phyloP scores from a whole-genome alignment of 257 asterid species.

The Ballota nigra region DNA sequence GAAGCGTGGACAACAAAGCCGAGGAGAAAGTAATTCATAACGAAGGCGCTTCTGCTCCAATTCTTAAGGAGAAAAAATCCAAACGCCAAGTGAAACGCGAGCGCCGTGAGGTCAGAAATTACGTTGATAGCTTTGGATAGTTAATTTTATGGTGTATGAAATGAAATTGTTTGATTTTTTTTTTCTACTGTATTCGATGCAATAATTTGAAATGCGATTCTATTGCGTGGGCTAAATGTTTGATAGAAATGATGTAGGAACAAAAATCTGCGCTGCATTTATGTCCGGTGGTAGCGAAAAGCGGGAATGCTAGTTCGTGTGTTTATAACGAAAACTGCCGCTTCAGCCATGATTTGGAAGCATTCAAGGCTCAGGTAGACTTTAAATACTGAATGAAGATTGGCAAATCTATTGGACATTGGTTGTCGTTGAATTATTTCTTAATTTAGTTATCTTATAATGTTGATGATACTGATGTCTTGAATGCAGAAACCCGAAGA shows the following conservation, averaged over 20 bases:
- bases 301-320: conserved; percentile 64
- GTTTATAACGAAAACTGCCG: conserved; percentile 70
- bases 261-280: conserved; percentile 68
- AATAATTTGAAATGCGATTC: conserved; percentile 5
- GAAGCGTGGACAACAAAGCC: conserved; percentile 25
- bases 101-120: conserved; percentile 60
- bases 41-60: conserved; percentile 36
- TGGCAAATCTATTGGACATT: not conserved
- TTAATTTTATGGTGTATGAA: not conserved
- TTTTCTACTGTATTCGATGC: not conserved
- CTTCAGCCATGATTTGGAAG: conserved; percentile 85
- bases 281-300: conserved; percentile 82
- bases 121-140: not conserved
- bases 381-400: not conserved
- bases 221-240: conserved; percentile 3
- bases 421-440: not conserved
- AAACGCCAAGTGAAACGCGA: conserved; percentile 95
- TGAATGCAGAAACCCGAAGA: conserved; percentile 82
- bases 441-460: not conserved
- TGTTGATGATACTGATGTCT: not conserved
- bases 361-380: conserved; percentile 67
- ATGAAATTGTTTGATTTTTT: not conserved
- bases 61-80: conserved; percentile 79
- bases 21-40: conserved; percentile 21
- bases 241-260: conserved; percentile 38